Evolutionary conservation across 108 stramenopile species (phyloP).

Genomic region (Skeletonema costatum): DNA sequence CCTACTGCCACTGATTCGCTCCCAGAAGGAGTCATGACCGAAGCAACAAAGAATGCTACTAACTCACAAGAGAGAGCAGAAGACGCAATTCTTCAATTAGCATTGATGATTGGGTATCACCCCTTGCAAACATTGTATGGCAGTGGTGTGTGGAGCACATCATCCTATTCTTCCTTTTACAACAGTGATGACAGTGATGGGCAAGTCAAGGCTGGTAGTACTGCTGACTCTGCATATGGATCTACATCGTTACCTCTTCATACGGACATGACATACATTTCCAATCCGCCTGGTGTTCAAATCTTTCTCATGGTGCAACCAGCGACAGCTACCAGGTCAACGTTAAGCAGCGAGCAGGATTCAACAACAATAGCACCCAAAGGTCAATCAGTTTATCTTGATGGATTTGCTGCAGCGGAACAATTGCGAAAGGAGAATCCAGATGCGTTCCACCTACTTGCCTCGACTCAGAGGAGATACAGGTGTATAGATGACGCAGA

Average conservation of each 20-base stretch:
- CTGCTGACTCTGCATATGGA: constrained; percentile 86
- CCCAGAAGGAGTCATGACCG: constrained; percentile 16
- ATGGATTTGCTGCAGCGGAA: constrained; percentile 77
- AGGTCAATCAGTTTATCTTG: constrained; percentile 59
- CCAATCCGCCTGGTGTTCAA: constrained; percentile 83
- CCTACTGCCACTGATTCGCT: constrained; percentile 57
- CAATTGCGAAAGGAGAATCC: constrained; percentile 52
- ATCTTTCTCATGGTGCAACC: constrained; percentile 87
- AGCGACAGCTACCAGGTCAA: constrained; percentile 21
- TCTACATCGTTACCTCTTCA: constrained; percentile 76
- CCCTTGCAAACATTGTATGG: constrained; percentile 85
- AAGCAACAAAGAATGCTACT: constrained; percentile 11
- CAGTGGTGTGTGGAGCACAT: constrained; percentile 72
- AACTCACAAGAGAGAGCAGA: constrained; percentile 29
- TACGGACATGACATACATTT: constrained; percentile 84
- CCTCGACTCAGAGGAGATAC: constrained; percentile 59
- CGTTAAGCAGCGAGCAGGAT: background rate
- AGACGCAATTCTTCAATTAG: constrained; percentile 35
- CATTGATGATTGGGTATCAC: constrained; percentile 55
- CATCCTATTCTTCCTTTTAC: constrained; percentile 48
- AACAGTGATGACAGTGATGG: constrained; percentile 14
- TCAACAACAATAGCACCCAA: constrained; percentile 6
- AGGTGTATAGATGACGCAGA: constrained; percentile 62
- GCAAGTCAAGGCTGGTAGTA: constrained; percentile 56
- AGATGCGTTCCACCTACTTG: constrained; percentile 58